Percentiles rank a stretch among this genome's conserved stretches.
These are phyloP conservation scores for Coprinopsis cinerea DNA, from an alignment of 768 basidiomycete genomes.

Conservation along the genomic window DNA sequence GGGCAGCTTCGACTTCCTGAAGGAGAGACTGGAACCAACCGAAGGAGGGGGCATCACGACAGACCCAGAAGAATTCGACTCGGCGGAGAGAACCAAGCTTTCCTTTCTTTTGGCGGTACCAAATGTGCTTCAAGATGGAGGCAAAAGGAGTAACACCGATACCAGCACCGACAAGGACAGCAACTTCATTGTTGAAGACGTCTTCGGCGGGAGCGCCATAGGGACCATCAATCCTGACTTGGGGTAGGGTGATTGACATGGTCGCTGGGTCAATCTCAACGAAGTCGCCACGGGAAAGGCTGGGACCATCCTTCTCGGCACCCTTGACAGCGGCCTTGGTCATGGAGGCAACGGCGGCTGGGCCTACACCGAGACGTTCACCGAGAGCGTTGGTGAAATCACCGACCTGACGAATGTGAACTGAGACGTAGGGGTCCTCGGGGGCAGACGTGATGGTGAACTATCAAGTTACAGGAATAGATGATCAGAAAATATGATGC, in stretches of 20 bases:
- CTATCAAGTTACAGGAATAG: conserved; percentile 29
- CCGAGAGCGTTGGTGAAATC: conserved; percentile 84
- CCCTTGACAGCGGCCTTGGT: conserved; percentile 77
- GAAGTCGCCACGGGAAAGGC: conserved; percentile 64
- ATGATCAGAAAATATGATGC: conserved; percentile 5
- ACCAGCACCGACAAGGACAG: conserved; percentile 88
- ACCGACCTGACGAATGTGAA: conserved; percentile 92
- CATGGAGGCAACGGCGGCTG: conserved; percentile 69
- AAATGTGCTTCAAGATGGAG: conserved; percentile 91
- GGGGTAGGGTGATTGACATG: conserved; percentile 52
- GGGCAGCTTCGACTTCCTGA: conserved; percentile 82
- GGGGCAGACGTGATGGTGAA: conserved; percentile 96
- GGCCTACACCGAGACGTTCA: conserved; percentile 78
- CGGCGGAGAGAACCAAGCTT: conserved; percentile 74
- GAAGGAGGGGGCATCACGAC: conserved; percentile 92
- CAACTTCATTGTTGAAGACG: conserved; percentile 80
- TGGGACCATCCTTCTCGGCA: conserved; percentile 52
- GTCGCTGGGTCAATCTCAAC: conserved; percentile 63
- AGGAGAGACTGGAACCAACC: conserved; percentile 94
- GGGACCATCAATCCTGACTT: conserved; percentile 80
- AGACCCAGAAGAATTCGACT: conserved; percentile 95
- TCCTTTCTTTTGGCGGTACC: conserved; percentile 84
- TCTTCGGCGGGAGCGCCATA: conserved; percentile 93
- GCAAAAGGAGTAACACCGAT: conserved; percentile 97
- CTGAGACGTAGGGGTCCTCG: conserved; percentile 86